These are phyloP conservation scores for Yamadazyma akitaensis DNA, from an alignment of 805 yeast genomes.

Conservation along the genomic window DNA sequence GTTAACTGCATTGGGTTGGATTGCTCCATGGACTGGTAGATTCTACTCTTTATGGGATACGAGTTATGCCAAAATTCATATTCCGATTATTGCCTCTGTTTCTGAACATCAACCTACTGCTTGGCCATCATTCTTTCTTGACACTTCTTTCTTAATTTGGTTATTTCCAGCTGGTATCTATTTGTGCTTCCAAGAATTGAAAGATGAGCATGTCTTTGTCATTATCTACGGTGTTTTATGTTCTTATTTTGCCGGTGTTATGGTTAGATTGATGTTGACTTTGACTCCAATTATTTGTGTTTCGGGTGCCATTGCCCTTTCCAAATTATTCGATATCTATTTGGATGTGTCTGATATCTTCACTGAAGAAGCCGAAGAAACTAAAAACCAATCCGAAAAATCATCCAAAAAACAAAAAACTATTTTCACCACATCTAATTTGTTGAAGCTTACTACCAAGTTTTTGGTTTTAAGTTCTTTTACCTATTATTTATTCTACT, in stretches of 20 bases:
- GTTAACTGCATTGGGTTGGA: constrained; percentile 85
- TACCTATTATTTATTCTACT: constrained; percentile 68
- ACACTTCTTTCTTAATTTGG: constrained; percentile 91
- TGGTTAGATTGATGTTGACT: constrained; percentile 97
- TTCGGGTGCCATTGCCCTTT: constrained; percentile 82
- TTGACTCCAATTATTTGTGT: constrained; percentile 96
- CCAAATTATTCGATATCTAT: constrained; percentile 80
- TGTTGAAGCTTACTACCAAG: constrained; percentile 50
- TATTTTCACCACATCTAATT: constrained; percentile 1
- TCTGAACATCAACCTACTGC: constrained; percentile 99
- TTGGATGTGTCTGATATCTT: constrained; percentile 54
- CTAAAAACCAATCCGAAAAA: neutral
- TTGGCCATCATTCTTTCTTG: constrained; percentile 98
- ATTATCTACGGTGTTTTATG: constrained; percentile 90
- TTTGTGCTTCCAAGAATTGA: constrained; percentile 81
- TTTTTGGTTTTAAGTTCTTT: constrained; percentile 64
- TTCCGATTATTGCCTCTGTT: constrained; percentile 97
- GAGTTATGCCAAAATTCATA: constrained; percentile 93
- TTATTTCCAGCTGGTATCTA: constrained; percentile 97
- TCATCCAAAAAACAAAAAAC: neutral
- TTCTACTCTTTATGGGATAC: constrained; percentile 99
- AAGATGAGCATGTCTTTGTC: constrained; percentile 89
- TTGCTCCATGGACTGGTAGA: constrained; percentile 99
- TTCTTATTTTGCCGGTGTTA: constrained; percentile 97
- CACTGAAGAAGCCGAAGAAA: constrained; percentile 13